phyloP scores from a whole-genome alignment of 352 stramenopile species.

The Aphanomyces cochlioides region DNA sequence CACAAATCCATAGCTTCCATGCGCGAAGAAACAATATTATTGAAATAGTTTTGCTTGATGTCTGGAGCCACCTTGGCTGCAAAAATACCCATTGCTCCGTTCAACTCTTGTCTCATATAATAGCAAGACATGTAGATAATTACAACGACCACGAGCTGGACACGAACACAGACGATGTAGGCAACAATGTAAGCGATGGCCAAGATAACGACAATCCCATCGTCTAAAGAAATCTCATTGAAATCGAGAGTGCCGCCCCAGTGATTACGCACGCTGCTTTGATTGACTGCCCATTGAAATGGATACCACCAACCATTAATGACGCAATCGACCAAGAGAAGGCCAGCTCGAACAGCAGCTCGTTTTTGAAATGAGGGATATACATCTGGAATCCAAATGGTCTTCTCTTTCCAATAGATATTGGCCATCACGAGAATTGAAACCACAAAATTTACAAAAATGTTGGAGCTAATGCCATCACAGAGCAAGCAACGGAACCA shows the following conservation, averaged over 20 bases:
- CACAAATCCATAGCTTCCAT: constrained; percentile 15
- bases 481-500: constrained; percentile 16
- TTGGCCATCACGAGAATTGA: constrained; percentile 1
- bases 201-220: constrained; percentile 12
- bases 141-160: constrained; percentile 17
- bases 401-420: not conserved
- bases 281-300: constrained; percentile 6
- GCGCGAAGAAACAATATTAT: not conserved
- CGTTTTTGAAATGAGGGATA: constrained; percentile 19
- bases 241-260: not conserved
- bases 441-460: constrained; percentile 2
- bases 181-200: not conserved
- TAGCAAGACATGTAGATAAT: constrained; percentile 8
- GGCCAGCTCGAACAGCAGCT: not conserved
- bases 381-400: constrained; percentile 22
- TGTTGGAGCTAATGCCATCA: constrained; percentile 17
- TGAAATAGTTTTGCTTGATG: not conserved
- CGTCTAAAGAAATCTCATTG: not conserved
- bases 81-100: not conserved
- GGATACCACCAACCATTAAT: constrained; percentile 22
- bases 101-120: not conserved
- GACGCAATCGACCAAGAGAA: not conserved
- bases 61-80: not conserved
- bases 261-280: not conserved
- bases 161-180: not conserved